Base-by-base conservation (phyloP, 305 asterid species). In the Fraxinus angustifolia region DNA sequence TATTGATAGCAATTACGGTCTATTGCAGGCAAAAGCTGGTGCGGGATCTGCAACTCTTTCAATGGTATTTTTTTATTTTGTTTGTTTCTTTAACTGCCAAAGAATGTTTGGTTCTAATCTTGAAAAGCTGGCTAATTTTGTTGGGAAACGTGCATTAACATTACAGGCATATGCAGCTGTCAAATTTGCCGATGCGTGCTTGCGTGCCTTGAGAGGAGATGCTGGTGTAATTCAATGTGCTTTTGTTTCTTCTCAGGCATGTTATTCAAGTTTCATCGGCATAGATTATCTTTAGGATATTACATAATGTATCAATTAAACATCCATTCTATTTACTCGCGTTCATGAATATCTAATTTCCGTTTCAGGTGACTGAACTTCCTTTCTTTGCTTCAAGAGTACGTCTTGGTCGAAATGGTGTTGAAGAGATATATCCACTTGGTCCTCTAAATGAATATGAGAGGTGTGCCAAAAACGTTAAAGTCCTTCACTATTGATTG, bases 41-140 rank as follows among this genome's bases (percentile, higher is more conserved):
- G 87, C 99, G n/a, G 99, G 99, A 85, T 94, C 99, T 40, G 99
- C 99, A 48, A 96, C 99, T 82, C 93, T 96, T 81, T 96, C 98
- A 17, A 96, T 94, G 97, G 99, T 93, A 75, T 4, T 36, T 21
- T 38, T 76, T 72, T 33, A 23, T 65, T 26, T 65, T 65, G 16
- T 28, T 65, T 65, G 7, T 28, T 68, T 68, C 42, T 16, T 31
- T 31, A 0, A 16, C 23, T 28, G 75, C 42, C 38, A 68, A 68
- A 68, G 75, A 68, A 68, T 31, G 38, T 31, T 31, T 16, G 21
- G n/a, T 67, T 67, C 38, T 23, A 28, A 21, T 28, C 56, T 67
- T 62, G 38, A 67, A 68, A 3, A 67, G 28, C 56, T n/a, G 6
- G 6, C 34, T 78, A 48, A 31, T 50, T 35, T 26, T 42, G 33